A percentile compares a stretch with the other conserved stretches of the same genome.
phyloP scores from a whole-genome alignment of 768 basidiomycete genomes.

The Boletellus sp. region DNA sequence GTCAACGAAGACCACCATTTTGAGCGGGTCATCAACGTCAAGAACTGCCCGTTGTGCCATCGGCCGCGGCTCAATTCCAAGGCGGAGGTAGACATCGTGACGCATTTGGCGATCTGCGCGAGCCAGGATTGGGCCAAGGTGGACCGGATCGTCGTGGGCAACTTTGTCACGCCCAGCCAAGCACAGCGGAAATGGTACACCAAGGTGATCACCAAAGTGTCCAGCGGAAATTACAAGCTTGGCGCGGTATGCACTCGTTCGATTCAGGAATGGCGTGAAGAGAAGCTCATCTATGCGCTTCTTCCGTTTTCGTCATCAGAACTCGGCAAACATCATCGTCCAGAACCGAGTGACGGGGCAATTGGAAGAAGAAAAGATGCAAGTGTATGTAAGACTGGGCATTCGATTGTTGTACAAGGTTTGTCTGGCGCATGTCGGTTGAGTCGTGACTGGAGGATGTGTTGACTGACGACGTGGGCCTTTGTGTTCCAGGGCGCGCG shows the following conservation, averaged over 20 bases:
- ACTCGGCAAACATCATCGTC: slow-evolving; percentile 97
- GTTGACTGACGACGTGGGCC: neutral
- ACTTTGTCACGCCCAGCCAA: slow-evolving; percentile 91
- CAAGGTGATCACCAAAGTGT: slow-evolving; percentile 82
- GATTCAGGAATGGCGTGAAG: neutral
- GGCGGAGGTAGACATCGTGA: slow-evolving; percentile 91
- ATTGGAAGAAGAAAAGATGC: slow-evolving; percentile 98
- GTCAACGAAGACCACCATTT: slow-evolving; percentile 37
- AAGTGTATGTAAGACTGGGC: slow-evolving; percentile 87
- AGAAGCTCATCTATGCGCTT: neutral
- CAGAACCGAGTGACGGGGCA: slow-evolving; percentile 91
- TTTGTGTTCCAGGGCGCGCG: slow-evolving; percentile 58
- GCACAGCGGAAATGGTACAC: slow-evolving; percentile 98
- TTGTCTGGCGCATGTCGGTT: slow-evolving; percentile 6
- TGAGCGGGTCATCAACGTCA: slow-evolving; percentile 93
- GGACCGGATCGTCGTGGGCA: slow-evolving; percentile 85
- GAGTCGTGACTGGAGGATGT: neutral
- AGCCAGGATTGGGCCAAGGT: slow-evolving; percentile 89
- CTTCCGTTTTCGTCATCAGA: slow-evolving; percentile 40
- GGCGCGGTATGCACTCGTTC: slow-evolving; percentile 62
- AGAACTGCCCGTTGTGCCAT: slow-evolving; percentile 92
- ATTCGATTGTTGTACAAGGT: slow-evolving; percentile 90
- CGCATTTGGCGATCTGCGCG: slow-evolving; percentile 95
- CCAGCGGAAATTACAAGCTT: slow-evolving; percentile 81
- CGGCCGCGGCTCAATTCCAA: slow-evolving; percentile 80